These are phyloP conservation scores for Odontarrhena argentea DNA, from an alignment of 345 rosid genomes.

Conservation along the genomic window DNA sequence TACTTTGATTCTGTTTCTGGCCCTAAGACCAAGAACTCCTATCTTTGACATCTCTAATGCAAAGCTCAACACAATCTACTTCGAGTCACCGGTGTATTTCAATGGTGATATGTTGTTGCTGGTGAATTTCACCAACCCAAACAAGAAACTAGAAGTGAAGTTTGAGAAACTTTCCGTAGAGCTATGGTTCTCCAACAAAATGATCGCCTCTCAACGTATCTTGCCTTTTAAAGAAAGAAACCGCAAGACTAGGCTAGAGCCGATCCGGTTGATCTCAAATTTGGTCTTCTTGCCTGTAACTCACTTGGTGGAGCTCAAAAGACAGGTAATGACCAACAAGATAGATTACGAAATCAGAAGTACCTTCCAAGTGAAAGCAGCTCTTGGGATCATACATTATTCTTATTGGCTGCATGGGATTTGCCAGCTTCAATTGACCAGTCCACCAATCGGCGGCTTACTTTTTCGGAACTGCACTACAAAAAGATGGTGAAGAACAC, in stretches of 20 bases:
- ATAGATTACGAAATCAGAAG: constrained; percentile 65
- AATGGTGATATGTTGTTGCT: constrained; percentile 71
- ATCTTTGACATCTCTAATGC: constrained; percentile 72
- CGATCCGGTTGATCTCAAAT: constrained; percentile 71
- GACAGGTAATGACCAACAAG: constrained; percentile 66
- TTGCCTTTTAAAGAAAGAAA: constrained; percentile 68
- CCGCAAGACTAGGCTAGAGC: constrained; percentile 53
- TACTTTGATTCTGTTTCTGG: constrained; percentile 65
- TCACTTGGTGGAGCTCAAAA: constrained; percentile 59
- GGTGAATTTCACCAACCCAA: constrained; percentile 79
- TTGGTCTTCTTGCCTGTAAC: constrained; percentile 73
- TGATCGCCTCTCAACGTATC: constrained; percentile 57
- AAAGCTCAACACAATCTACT: constrained; percentile 69
- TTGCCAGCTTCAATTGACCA: constrained; percentile 65
- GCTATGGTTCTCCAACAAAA: constrained; percentile 68
- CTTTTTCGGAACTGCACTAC: constrained; percentile 63
- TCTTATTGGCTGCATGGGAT: constrained; percentile 76
- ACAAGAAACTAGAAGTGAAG: constrained; percentile 61
- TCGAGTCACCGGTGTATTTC: constrained; percentile 78
- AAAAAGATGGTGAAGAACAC: constrained; percentile 51
- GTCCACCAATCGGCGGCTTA: constrained; percentile 79
- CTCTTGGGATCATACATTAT: constrained; percentile 66
- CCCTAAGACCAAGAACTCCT: constrained; percentile 68
- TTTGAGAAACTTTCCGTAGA: constrained; percentile 59
- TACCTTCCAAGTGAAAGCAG: constrained; percentile 67